Conservation (phyloP, 2,329 filamentous ascomycete genomes). For the Pseudogymnoascus sp. region DNA sequence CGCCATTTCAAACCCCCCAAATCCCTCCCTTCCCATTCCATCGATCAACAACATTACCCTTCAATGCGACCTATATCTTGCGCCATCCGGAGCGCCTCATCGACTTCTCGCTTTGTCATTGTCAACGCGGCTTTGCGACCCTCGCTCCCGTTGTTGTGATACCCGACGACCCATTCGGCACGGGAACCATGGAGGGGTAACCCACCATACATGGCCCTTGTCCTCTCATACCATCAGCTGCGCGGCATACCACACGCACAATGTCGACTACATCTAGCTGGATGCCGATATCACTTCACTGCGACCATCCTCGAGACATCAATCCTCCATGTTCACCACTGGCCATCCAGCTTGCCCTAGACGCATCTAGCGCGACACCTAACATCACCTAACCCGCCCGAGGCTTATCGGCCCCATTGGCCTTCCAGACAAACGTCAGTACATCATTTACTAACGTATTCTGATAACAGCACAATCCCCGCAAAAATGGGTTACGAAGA, state of each 20-base stretch:
- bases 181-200: slow-evolving; percentile 6
- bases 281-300: not conserved
- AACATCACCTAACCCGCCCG: not conserved
- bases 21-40: not conserved
- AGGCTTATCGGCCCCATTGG: slow-evolving; percentile 3
- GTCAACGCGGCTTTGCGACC: not conserved
- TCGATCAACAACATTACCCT: not conserved
- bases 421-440: slow-evolving; percentile 3
- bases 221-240: slow-evolving; percentile 1
- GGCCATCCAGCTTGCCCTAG: slow-evolving; percentile 1
- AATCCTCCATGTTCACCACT: slow-evolving; percentile 1
- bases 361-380: slow-evolving; percentile 4
- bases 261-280: not conserved
- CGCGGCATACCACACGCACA: not conserved
- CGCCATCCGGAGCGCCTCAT: not conserved
- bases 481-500: slow-evolving; percentile 97
- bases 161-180: slow-evolving; percentile 1
- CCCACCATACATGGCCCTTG: not conserved
- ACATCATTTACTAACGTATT: slow-evolving; percentile 7
- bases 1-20: slow-evolving; percentile 13
- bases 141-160: slow-evolving; percentile 1
- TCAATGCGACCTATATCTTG: not conserved
- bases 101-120: not conserved
- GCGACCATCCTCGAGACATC: not conserved
- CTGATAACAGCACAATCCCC: slow-evolving; percentile 19